Evolutionary conservation across 2,329 filamentous ascomycete species (phyloP), one percentile per base, ranked within the genome.

Genomic region (Alternaria sp.): DNA sequence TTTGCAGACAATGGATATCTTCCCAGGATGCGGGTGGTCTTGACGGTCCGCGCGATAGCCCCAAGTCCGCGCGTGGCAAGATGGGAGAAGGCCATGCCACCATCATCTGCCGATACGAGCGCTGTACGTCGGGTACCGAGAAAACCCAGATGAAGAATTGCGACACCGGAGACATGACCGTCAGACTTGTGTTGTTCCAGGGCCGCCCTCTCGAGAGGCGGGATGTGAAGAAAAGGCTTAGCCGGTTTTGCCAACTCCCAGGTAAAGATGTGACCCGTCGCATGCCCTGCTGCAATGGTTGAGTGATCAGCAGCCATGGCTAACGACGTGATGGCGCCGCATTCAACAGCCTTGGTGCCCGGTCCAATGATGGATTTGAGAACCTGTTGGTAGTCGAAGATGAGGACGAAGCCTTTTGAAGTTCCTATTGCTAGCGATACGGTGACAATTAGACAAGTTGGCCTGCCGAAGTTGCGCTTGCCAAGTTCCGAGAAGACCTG

Each of bases 1-100:
- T 84, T 80, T 13, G 86, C 82, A 13, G 87, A 83, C 62, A 91
- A 85, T 0, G 94, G 94, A 79, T 99, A 99, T 51, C 95, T 87
- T 6, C 96, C 95, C 5, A 99, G 80, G 60, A 99, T 93, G 59
- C 96, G 86, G 2, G 91, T 94, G 0, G 92, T 96, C 79, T 92
- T 97, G 45, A 99, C 90, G 0, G 88, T 89, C 56, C 95, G 86
- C 5, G 90, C 93, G 23, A 99, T 84, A 24, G 93, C 86, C 3
- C 95, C 95, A 36, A 96, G 89, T 2, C 95, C 96, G 69, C 96
- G 85, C 9, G 92, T 96, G 9, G 95, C 96, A 9, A 99, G 85
- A 78, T 99, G 96, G 3, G 95, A 97, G 76, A 99, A 99, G 0
- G 95, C 94, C 96, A 99, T 99, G 21, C 96, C 95, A 48, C 87